Conservation (phyloP, 371 early-diverging fungal genomes). For the Lichtheimia ornata region DNA sequence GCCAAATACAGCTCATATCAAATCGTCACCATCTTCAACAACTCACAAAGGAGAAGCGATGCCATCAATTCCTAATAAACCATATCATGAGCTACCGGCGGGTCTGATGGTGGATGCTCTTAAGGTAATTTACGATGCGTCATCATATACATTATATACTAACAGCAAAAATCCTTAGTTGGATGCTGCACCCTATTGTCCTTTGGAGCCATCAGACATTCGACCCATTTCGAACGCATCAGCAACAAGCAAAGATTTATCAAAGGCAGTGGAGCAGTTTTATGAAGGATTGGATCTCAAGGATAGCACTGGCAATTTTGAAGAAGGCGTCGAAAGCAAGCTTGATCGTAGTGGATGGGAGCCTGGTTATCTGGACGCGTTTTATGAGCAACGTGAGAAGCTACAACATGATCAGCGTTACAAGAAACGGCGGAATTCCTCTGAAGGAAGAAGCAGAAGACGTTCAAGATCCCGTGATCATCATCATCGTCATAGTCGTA, state of each 20-base stretch:
- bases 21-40: conserved; percentile 10
- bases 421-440: conserved; percentile 15
- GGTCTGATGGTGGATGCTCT: conserved; percentile 54
- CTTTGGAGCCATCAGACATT: conserved; percentile 43
- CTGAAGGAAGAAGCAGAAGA: conserved; percentile 23
- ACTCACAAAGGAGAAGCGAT: conserved; percentile 2
- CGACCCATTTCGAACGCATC: conserved; percentile 30
- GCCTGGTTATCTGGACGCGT: conserved; percentile 48
- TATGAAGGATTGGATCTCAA: conserved; percentile 41
- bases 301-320: conserved; percentile 22
- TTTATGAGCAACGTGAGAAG: conserved; percentile 26
- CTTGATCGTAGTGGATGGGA: conserved; percentile 66
- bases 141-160: background rate
- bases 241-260: conserved; percentile 26
- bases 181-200: conserved; percentile 45
- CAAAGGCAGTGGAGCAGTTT: conserved; percentile 46
- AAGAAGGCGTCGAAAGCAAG: conserved; percentile 20
- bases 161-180: conserved; percentile 17
- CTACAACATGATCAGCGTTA: conserved; percentile 12
- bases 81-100: conserved; percentile 58
- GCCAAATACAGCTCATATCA: conserved; percentile 1
- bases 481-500: conserved; percentile 1
- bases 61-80: conserved; percentile 30
- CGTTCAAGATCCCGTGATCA: conserved; percentile 20
- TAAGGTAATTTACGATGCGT: conserved; percentile 30